Evolutionary conservation across 108 stramenopile genomes (phyloP).

Genomic region (Pseudonitzschia multiseries): DNA sequence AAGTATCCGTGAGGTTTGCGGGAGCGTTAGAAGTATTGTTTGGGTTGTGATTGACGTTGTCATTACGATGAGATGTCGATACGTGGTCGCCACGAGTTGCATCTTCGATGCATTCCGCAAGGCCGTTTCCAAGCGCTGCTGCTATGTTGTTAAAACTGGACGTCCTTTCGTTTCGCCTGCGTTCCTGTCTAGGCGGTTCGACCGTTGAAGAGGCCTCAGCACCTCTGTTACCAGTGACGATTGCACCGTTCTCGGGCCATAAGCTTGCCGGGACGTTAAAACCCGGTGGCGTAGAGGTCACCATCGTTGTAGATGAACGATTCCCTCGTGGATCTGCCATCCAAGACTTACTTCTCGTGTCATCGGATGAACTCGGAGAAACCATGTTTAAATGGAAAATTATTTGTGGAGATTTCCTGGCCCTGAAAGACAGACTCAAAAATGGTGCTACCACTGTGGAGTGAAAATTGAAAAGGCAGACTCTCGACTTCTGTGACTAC

Average conservation of each 20-base stretch:
- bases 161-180: constrained; percentile 20
- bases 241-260: background rate
- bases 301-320: background rate
- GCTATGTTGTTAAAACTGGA: constrained; percentile 76
- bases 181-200: background rate
- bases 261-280: background rate
- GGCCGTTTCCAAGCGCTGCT: constrained; percentile 62
- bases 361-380: background rate
- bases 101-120: constrained; percentile 86
- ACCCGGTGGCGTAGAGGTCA: background rate
- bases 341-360: background rate
- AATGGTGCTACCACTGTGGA: background rate
- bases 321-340: background rate
- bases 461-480: background rate
- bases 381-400: background rate
- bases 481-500: too few relatives aligned
- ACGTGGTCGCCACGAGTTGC: constrained; percentile 40
- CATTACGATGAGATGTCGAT: background rate
- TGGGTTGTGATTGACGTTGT: background rate
- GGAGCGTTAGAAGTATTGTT: background rate
- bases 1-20: constrained; percentile 25
- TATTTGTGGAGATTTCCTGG: too few relatives aligned
- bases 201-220: background rate
- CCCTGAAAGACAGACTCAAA: too few relatives aligned
- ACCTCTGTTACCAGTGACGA: background rate